phyloP scores from a whole-genome alignment of 805 yeast species.

The Schwanniomyces occidentalis region DNA sequence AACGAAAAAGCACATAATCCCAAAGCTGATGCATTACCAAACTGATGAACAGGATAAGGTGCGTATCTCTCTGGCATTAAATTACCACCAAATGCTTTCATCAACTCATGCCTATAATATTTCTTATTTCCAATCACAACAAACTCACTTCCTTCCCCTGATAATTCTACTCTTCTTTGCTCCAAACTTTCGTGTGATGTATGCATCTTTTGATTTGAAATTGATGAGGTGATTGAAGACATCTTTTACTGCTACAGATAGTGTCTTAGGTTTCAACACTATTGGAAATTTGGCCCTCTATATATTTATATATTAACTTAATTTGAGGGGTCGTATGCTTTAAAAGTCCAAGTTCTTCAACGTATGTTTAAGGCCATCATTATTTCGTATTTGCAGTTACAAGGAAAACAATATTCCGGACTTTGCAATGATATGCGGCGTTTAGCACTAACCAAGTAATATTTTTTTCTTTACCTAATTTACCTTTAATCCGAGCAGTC shows the following conservation, averaged over 20 bases:
- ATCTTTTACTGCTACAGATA: background rate
- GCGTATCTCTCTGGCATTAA: constrained; percentile 47
- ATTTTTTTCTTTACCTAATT: no score
- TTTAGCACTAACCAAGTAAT: no score
- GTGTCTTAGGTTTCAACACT: no score
- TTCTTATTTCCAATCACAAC: constrained; percentile 42
- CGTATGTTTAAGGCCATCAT: no score
- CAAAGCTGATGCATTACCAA: constrained; percentile 54
- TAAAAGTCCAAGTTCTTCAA: no score
- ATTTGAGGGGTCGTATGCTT: constrained; percentile 1
- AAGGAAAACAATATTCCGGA: no score
- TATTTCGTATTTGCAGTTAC: no score
- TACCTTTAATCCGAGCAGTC: no score
- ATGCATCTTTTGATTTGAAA: constrained; percentile 1
- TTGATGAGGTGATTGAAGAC: background rate
- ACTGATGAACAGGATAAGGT: constrained; percentile 46
- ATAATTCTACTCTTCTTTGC: background rate
- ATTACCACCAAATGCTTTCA: constrained; percentile 64
- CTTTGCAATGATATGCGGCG: no score
- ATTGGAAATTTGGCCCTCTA: no score
- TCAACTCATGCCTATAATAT: constrained; percentile 55
- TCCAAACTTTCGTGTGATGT: background rate
- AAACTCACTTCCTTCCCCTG: constrained; percentile 41
- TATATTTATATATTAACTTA: background rate
- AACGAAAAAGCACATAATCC: constrained; percentile 52